Conservation (phyloP, 768 basidiomycete species). For the Pleurotus pulmonarius region DNA sequence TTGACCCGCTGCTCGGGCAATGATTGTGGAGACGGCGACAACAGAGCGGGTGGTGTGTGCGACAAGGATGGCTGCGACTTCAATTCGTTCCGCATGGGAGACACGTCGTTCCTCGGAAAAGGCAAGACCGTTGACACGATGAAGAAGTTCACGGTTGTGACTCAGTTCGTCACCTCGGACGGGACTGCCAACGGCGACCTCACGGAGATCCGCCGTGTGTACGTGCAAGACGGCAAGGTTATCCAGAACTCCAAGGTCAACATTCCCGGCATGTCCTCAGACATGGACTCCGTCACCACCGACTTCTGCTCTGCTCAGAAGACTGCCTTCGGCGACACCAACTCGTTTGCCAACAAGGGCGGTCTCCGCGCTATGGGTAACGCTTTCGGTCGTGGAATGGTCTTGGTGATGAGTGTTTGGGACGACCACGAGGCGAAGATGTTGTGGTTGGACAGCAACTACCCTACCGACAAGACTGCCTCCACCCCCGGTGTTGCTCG, state of each 20-base stretch:
- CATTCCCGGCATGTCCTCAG: conserved; percentile 26
- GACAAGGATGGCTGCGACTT: conserved; percentile 45
- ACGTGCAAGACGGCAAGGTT: conserved; percentile 39
- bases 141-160: conserved; percentile 37
- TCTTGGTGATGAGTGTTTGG: conserved; percentile 34
- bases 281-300: conserved; percentile 34
- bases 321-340: conserved; percentile 31
- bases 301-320: conserved; percentile 35
- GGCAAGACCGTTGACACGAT: conserved; percentile 37
- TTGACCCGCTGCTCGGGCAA: conserved; percentile 31
- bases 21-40: conserved; percentile 21
- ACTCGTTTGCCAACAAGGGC: conserved; percentile 29
- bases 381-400: conserved; percentile 31
- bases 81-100: conserved; percentile 44
- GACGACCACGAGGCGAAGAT: conserved; percentile 37
- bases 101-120: conserved; percentile 35
- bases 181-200: conserved; percentile 29
- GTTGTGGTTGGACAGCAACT: conserved; percentile 38
- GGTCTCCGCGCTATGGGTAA: conserved; percentile 22
- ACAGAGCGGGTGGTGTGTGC: conserved; percentile 31
- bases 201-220: conserved; percentile 37
- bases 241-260: conserved; percentile 34
- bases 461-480: conserved; percentile 20
- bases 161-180: conserved; percentile 34
- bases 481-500: conserved; percentile 29